phyloP scores from a whole-genome alignment of 768 basidiomycete species.

The Tulasnella sp. region DNA sequence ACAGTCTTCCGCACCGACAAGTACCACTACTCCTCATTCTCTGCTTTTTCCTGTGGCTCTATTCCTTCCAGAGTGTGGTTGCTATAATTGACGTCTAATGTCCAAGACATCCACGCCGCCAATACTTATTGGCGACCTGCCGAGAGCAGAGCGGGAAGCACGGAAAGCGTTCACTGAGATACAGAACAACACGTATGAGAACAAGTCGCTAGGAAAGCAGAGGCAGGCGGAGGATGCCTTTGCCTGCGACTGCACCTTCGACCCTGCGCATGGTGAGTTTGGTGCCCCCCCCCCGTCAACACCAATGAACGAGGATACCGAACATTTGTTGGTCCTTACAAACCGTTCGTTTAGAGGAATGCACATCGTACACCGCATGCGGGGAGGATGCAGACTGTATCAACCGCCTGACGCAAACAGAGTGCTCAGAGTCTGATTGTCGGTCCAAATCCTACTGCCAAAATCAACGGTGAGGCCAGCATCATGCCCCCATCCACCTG shows the following conservation, averaged over 20 bases:
- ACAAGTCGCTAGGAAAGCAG: slow-evolving; percentile 73
- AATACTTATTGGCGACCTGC: slow-evolving; percentile 64
- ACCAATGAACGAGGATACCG: not conserved
- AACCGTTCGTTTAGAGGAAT: not conserved
- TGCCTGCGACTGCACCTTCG: slow-evolving; percentile 86
- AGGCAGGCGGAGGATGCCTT: slow-evolving; percentile 85
- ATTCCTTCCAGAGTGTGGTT: not conserved
- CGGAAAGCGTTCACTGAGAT: slow-evolving; percentile 63
- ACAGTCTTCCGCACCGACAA: not conserved
- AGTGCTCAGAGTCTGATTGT: slow-evolving; percentile 87
- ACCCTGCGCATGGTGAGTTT: slow-evolving; percentile 53
- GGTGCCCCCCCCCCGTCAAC: not conserved
- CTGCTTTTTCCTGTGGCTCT: not conserved
- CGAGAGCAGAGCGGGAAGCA: slow-evolving; percentile 63
- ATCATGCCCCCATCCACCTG: slow-evolving; percentile 14
- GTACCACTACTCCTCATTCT: not conserved
- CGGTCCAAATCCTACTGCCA: slow-evolving; percentile 69
- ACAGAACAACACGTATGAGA: slow-evolving; percentile 72
- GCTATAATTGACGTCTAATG: slow-evolving; percentile 1
- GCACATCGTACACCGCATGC: slow-evolving; percentile 50
- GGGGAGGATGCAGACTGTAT: slow-evolving; percentile 88
- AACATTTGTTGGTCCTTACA: slow-evolving; percentile 9
- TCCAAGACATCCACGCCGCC: slow-evolving; percentile 13
- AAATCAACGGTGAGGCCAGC: slow-evolving; percentile 71
- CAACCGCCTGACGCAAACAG: slow-evolving; percentile 93